Conservation (phyloP, 495 filamentous ascomycete genomes). For the Pyrenula massariospora region DNA sequence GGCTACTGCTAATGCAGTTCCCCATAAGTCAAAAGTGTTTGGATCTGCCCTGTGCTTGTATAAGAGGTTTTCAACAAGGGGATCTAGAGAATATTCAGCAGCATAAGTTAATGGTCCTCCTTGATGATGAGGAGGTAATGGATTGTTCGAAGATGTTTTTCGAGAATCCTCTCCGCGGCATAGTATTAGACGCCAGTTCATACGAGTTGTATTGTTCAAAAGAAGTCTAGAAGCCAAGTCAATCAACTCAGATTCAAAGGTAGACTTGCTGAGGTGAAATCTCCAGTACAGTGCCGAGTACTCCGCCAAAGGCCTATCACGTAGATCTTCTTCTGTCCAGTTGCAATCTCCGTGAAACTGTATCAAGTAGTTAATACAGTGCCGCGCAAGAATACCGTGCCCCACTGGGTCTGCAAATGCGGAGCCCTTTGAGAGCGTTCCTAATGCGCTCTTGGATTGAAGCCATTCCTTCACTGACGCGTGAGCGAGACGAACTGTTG, state of each 20-base stretch:
- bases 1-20: no score
- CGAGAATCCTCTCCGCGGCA: no score
- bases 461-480: neutral
- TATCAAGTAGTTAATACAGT: neutral
- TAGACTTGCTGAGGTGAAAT: neutral
- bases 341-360: neutral
- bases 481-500: neutral
- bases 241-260: neutral
- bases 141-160: no score
- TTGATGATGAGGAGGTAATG: no score
- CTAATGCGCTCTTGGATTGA: neutral
- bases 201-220: no score
- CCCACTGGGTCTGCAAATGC: neutral
- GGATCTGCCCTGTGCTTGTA: neutral
- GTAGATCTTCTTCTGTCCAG: neutral
- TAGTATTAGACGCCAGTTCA: no score
- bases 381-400: neutral
- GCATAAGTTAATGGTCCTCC: neutral
- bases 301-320: neutral
- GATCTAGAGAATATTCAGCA: neutral
- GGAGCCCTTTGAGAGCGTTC: neutral
- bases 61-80: neutral
- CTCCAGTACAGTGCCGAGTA: neutral
- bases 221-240: neutral
- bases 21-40: no score